Evolutionary conservation across 2,329 filamentous ascomycete species (phyloP).

Genomic region (Pseudovirgaria hyperparasitica): DNA sequence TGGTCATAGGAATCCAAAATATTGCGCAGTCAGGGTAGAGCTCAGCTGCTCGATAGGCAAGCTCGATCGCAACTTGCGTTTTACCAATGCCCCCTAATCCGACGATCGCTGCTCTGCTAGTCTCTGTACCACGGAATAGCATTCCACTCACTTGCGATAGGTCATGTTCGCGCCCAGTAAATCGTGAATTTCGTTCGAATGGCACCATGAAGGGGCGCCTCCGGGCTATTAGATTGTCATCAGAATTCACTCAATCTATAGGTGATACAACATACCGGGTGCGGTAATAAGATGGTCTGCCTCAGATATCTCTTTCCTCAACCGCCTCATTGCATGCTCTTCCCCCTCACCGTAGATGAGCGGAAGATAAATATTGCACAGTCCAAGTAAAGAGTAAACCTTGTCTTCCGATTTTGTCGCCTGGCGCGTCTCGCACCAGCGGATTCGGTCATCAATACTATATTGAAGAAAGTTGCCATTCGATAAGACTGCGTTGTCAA

Average conservation of each 20-base stretch:
- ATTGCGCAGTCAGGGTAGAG: slow-evolving; percentile 10
- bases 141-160: slow-evolving; percentile 5
- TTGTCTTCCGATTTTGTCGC: slow-evolving; percentile 11
- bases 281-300: too few relatives aligned
- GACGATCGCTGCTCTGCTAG: slow-evolving; percentile 9
- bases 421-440: slow-evolving; percentile 7
- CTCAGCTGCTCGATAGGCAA: slow-evolving; percentile 12
- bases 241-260: too few relatives aligned
- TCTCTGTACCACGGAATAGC: too few relatives aligned
- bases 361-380: slow-evolving; percentile 12
- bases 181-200: slow-evolving; percentile 4
- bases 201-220: slow-evolving; percentile 7
- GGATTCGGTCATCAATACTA: slow-evolving; percentile 1
- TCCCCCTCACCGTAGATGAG: slow-evolving; percentile 11
- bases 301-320: slow-evolving; percentile 3
- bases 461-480: slow-evolving; percentile 4
- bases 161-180: slow-evolving; percentile 6
- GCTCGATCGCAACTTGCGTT: slow-evolving; percentile 14
- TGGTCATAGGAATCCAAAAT: slow-evolving; percentile 15
- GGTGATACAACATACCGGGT: too few relatives aligned
- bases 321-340: slow-evolving; percentile 2
- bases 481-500: slow-evolving; percentile 5
- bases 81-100: slow-evolving; percentile 17
- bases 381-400: slow-evolving; percentile 8
- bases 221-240: too few relatives aligned